phyloP scores from a whole-genome alignment of 2,329 filamentous ascomycete genomes.

The Coccinonectria pachysandricola region DNA sequence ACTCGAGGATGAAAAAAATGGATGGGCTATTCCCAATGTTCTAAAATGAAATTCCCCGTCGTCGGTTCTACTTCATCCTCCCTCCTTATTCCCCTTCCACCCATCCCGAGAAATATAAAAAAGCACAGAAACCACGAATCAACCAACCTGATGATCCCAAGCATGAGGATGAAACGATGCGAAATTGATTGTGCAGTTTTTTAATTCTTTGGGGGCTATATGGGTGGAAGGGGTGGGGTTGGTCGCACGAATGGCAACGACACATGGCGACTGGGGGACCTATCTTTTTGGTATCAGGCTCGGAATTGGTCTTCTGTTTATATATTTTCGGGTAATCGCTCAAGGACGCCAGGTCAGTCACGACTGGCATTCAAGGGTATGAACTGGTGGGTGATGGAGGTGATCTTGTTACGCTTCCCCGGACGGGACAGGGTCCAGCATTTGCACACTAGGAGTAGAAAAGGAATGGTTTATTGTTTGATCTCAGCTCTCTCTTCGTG shows the following conservation, averaged over 20 bases:
- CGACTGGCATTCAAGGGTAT: conserved; percentile 13
- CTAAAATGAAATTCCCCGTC: conserved; percentile 25
- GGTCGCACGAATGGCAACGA: no score
- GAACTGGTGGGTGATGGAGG: conserved; percentile 15
- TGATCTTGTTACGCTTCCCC: conserved; percentile 20
- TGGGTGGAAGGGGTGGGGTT: no score
- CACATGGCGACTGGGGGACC: no score
- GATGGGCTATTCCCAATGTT: conserved; percentile 23
- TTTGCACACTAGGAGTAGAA: conserved; percentile 28
- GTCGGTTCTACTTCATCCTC: no score
- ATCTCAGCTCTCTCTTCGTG: conserved; percentile 12
- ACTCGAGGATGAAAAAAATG: conserved; percentile 21
- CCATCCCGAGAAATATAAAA: conserved; percentile 22
- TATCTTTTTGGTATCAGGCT: no score
- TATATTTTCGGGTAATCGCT: conserved; percentile 5
- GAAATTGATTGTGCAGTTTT: conserved; percentile 10
- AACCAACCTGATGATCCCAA: conserved; percentile 19
- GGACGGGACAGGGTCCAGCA: conserved; percentile 23
- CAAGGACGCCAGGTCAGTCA: conserved; percentile 18
- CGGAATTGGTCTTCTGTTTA: no score
- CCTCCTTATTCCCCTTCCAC: no score
- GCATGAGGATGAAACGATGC: conserved; percentile 16
- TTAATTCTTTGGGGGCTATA: conserved; percentile 5
- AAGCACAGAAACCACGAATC: conserved; percentile 24
- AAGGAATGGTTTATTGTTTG: conserved; percentile 26